Base-by-base conservation (phyloP, 345 rosid species). In the Punica granatum region DNA sequence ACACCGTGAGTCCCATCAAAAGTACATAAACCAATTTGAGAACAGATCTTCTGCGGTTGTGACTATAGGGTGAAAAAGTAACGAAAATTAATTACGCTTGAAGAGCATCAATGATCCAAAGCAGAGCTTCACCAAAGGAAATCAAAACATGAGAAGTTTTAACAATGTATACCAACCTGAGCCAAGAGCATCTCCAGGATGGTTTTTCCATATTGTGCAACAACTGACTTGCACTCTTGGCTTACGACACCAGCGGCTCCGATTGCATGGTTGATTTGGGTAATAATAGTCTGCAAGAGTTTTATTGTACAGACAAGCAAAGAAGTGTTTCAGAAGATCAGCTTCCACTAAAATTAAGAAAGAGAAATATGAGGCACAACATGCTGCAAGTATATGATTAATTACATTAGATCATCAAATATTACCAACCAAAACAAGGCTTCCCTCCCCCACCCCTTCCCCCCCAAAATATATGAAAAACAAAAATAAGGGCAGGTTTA, bases 211-310 rank as follows among this genome's bases (percentile, higher is more conserved):
- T 88, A 91, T 66, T 85, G 79, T 46, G 77, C 78, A 72, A 88
- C 86, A 42, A 91, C 78, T 4, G 80, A 44, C 77, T 87, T 87
- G 84, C 97, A 87, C 66, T 91, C 89, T 34, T 76, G 90, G 86
- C 92, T 89, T 44, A 76, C 83, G 46, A 88, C 56, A 61, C 96
- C 97, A 48, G 83, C 69, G 19, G 97, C 92, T 77, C 96, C 97
- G 68, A 91, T 91, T 63, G 89, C 97, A 71, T 82, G 89, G 75
- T 91, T 91, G 71, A 87, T 87, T 84, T 86, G 87, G 42, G 96
- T 71, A 76, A 91, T 83, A 59, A 91, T 65, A 46, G 79, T 71
- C 97, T 91, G 73, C 13, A 32, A 69, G 60, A 62, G 48, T 67
- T 42, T 35, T 46, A 53, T 16, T 13, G 48, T 48, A 32, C 59